Conservation (phyloP, 139 green algal species). For the Asterochloris sp. region DNA sequence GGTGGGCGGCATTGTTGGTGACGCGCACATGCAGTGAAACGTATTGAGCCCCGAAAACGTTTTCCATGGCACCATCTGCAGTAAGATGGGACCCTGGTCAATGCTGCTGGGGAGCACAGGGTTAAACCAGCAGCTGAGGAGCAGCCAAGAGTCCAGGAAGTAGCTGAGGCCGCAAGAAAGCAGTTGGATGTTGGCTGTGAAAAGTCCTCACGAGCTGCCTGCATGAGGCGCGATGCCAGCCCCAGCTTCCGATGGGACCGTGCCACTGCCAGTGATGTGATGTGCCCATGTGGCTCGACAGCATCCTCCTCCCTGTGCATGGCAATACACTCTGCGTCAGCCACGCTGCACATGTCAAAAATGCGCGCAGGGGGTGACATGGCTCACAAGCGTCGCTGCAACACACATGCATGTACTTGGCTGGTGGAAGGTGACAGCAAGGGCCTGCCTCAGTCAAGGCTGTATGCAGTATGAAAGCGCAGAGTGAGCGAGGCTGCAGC, state of each 20-base stretch:
- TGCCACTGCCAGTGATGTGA: constrained; percentile 95
- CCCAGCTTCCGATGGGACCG: constrained; percentile 95
- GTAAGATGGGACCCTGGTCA: not conserved
- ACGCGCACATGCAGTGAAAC: constrained; percentile 95
- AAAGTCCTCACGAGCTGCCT: constrained; percentile 69
- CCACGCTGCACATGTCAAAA: not conserved
- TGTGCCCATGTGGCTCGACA: constrained; percentile 87
- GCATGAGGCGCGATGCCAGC: constrained; percentile 94
- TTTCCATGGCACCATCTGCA: constrained; percentile 86
- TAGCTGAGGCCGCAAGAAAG: not conserved
- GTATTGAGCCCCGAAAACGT: constrained; percentile 95
- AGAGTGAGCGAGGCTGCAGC: not conserved
- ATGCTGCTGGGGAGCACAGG: not conserved
- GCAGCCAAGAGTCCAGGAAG: too few species aligned
- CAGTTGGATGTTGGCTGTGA: not conserved
- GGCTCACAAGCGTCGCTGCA: too few species aligned
- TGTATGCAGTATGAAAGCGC: too few species aligned
- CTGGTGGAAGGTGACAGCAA: too few species aligned
- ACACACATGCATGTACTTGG: too few species aligned
- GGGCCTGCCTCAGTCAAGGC: too few species aligned
- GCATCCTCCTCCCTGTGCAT: constrained; percentile 87
- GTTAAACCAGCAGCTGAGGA: too few species aligned
- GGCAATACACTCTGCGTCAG: not conserved
- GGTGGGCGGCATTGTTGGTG: constrained; percentile 90
- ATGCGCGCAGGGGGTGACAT: too few species aligned